These are phyloP conservation scores for Mucor velutinosus DNA, from an alignment of 371 early-diverging fungal species.

Conservation along the genomic window DNA sequence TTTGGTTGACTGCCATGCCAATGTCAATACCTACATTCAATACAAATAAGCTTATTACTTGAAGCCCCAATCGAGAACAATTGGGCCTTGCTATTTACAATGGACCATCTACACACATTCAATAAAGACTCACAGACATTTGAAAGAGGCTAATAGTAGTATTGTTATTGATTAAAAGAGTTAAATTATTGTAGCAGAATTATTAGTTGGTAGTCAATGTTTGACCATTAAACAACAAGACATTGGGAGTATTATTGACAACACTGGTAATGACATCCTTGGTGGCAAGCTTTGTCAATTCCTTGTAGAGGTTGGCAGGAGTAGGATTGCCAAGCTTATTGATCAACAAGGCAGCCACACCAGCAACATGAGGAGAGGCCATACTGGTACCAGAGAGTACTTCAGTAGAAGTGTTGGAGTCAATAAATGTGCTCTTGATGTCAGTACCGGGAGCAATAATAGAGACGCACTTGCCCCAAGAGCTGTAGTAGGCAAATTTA, in stretches of 20 bases:
- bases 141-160: no score
- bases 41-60: no score
- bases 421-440: slow-evolving; percentile 44
- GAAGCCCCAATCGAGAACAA: no score
- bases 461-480: slow-evolving; percentile 64
- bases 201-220: slow-evolving; percentile 8
- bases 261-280: not conserved
- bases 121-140: no score
- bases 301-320: slow-evolving; percentile 32
- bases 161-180: not conserved
- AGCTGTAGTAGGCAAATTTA: slow-evolving; percentile 47
- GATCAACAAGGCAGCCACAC: slow-evolving; percentile 64
- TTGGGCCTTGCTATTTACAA: no score
- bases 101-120: no score
- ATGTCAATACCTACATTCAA: no score
- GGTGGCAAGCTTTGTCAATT: slow-evolving; percentile 23
- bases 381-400: slow-evolving; percentile 80
- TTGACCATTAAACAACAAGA: slow-evolving; percentile 25
- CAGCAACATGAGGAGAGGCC: slow-evolving; percentile 82
- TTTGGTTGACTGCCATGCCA: no score
- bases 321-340: slow-evolving; percentile 17
- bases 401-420: slow-evolving; percentile 32
- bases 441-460: slow-evolving; percentile 61
- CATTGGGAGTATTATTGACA: slow-evolving; percentile 3
- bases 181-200: not conserved